Evolutionary conservation across 371 early-diverging fungal species (phyloP).

Genomic region (Entomophthora muscae): DNA sequence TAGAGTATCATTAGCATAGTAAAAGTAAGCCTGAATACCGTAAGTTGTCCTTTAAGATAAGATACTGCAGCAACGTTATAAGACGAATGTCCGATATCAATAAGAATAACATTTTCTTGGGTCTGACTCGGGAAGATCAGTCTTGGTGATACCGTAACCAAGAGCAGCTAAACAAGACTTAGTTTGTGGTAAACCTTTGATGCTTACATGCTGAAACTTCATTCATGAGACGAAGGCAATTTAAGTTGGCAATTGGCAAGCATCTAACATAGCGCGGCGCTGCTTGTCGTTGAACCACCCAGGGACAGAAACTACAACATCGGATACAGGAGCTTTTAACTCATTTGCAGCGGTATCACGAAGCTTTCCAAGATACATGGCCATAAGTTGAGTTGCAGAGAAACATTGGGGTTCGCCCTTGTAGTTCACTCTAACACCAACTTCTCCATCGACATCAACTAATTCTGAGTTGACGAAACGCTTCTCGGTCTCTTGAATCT

Average conservation of each 20-base stretch:
- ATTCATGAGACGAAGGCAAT: constrained; percentile 80
- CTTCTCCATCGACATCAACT: constrained; percentile 65
- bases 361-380: constrained; percentile 87
- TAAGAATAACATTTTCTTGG: constrained; percentile 83
- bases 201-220: constrained; percentile 61
- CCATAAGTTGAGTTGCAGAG: constrained; percentile 72
- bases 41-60: constrained; percentile 86
- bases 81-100: constrained; percentile 87
- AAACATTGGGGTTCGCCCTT: constrained; percentile 56
- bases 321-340: constrained; percentile 68
- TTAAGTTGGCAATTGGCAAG: constrained; percentile 82
- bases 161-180: constrained; percentile 35
- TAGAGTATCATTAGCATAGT: neutral
- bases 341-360: constrained; percentile 76
- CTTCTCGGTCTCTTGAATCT: constrained; percentile 67
- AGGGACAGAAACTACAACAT: constrained; percentile 88
- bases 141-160: constrained; percentile 94
- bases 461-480: constrained; percentile 62
- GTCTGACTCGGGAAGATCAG: constrained; percentile 88
- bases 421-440: constrained; percentile 71
- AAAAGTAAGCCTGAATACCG: constrained; percentile 21
- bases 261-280: constrained; percentile 74
- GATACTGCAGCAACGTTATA: constrained; percentile 79
- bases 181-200: constrained; percentile 18
- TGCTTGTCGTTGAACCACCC: constrained; percentile 90